Conservation (phyloP, 257 asterid genomes). For the Solanum pinnatisectum region DNA sequence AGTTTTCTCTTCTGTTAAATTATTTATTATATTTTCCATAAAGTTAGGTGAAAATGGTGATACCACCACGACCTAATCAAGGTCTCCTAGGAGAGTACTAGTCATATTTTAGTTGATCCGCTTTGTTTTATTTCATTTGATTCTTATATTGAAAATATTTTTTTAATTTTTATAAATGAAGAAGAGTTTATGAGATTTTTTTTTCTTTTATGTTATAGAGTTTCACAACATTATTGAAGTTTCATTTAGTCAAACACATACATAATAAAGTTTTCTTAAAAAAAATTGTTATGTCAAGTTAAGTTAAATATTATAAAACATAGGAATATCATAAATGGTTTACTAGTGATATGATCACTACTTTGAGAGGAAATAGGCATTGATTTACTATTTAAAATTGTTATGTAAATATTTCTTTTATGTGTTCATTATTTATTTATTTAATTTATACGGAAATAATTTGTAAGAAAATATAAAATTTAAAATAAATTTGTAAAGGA, state of each 20-base stretch:
- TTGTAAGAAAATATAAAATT: too few species aligned
- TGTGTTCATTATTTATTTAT: not conserved
- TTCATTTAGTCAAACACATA: too few species aligned
- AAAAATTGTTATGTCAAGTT: too few species aligned
- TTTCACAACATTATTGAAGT: too few species aligned
- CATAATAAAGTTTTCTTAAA: not conserved
- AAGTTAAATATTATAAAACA: too few species aligned
- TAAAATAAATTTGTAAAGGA: not conserved
- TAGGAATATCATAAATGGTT: not conserved
- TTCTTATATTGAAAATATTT: too few species aligned
- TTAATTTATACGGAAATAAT: too few species aligned
- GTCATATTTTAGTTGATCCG: too few species aligned
- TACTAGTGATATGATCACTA: not conserved
- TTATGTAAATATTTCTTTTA: too few species aligned
- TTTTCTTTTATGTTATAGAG: too few species aligned
- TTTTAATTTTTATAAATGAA: too few species aligned
- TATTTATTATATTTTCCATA: not conserved
- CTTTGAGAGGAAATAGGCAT: not conserved
- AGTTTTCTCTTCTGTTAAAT: not conserved
- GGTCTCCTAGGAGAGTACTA: not conserved
- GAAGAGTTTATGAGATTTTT: not conserved
- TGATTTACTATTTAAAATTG: not conserved
- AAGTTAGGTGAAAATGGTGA: not conserved
- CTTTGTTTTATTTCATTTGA: too few species aligned
- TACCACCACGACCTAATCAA: not conserved